Conservation (phyloP, 164 flowering plant genomes). For the Litsea cubeba region DNA sequence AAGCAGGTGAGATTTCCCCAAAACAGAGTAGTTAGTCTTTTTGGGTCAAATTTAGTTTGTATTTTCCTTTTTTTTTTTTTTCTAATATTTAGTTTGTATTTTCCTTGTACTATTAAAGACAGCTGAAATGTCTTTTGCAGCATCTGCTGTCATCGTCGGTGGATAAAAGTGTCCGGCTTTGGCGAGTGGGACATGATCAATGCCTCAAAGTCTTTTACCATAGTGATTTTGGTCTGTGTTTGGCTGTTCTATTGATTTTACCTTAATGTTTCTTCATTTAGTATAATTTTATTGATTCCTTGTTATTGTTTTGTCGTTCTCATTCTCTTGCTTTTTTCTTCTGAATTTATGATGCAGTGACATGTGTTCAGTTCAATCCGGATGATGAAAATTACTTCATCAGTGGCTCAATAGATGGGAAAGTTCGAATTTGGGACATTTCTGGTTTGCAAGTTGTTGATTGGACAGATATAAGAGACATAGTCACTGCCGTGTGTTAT, state of each 20-base stretch:
- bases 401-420: slow-evolving; percentile 94
- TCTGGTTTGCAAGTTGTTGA: slow-evolving; percentile 65
- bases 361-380: slow-evolving; percentile 82
- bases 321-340: slow-evolving; percentile 5
- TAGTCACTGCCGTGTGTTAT: slow-evolving; percentile 79
- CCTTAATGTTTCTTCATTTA: background rate
- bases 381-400: slow-evolving; percentile 77
- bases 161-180: slow-evolving; percentile 84
- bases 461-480: slow-evolving; percentile 74
- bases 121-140: slow-evolving; percentile 34
- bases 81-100: background rate
- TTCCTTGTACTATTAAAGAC: background rate
- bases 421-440: slow-evolving; percentile 84
- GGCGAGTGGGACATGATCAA: slow-evolving; percentile 65
- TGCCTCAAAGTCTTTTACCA: slow-evolving; percentile 70
- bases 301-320: slow-evolving; percentile 4
- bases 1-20: slow-evolving; percentile 53
- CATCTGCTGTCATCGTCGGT: slow-evolving; percentile 74
- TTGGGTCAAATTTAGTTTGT: background rate
- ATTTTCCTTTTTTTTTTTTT: slow-evolving; percentile 2
- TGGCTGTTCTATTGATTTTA: background rate
- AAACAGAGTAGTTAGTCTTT: background rate
- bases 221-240: slow-evolving; percentile 65
- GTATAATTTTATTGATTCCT: background rate
- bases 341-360: slow-evolving; percentile 51